phyloP scores from a whole-genome alignment of 257 asterid species.

The Linderniella brevidens region DNA sequence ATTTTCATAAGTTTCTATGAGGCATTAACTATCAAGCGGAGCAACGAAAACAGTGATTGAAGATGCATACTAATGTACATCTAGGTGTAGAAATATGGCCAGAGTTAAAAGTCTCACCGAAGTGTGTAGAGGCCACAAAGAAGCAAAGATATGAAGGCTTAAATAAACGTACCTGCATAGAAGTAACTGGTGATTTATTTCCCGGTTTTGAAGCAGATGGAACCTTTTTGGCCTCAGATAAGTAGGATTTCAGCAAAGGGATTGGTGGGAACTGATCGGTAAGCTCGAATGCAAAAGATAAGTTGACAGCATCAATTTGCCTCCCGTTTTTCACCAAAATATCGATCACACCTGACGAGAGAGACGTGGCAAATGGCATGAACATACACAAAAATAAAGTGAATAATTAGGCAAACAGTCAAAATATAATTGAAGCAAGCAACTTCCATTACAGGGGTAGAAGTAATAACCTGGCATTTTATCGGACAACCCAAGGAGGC shows the following conservation, averaged over 20 bases:
- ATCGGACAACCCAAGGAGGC: conserved; percentile 77
- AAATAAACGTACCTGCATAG: conserved; percentile 47
- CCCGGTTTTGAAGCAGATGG: conserved; percentile 54
- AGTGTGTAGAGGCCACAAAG: too few relatives aligned
- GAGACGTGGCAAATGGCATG: conserved; percentile 5
- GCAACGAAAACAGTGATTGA: too few relatives aligned
- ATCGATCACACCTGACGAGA: conserved; percentile 66
- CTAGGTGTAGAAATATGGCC: too few relatives aligned
- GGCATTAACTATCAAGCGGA: too few relatives aligned
- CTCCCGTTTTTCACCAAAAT: conserved; percentile 79
- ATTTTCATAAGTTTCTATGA: too few relatives aligned
- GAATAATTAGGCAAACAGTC: neutral
- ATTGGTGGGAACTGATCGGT: conserved; percentile 71
- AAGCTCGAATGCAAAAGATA: conserved; percentile 83
- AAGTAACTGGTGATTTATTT: conserved; percentile 45
- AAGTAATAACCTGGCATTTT: conserved; percentile 78
- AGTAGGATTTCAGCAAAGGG: conserved; percentile 63
- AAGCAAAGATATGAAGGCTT: too few relatives aligned
- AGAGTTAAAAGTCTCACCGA: too few relatives aligned
- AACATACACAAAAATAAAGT: neutral
- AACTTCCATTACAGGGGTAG: too few relatives aligned
- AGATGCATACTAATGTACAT: too few relatives aligned
- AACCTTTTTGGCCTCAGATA: conserved; percentile 55
- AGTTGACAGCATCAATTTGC: conserved; percentile 93
- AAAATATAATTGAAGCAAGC: neutral